Percentiles rank a stretch among this genome's conserved stretches.
Evolutionary conservation across 805 yeast species (phyloP).

Genomic region (Blastobotrys parvus): DNA sequence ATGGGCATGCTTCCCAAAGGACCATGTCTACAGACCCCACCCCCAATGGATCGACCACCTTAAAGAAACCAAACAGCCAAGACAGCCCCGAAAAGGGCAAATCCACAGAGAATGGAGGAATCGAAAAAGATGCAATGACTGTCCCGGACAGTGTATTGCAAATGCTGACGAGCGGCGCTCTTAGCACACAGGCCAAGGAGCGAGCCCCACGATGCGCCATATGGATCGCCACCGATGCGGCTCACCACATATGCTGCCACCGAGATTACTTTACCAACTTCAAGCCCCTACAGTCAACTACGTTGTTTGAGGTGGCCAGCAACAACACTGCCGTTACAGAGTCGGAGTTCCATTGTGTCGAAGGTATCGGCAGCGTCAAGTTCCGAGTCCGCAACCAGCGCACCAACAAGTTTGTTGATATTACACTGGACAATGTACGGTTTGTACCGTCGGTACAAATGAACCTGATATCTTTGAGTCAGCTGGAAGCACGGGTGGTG

Average conservation of each 20-base stretch:
- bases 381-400: background rate
- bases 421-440: conserved; percentile 6
- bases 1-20: too few species aligned
- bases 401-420: conserved; percentile 2
- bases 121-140: background rate
- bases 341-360: background rate
- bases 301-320: background rate
- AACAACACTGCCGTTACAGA: background rate
- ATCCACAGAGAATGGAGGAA: background rate
- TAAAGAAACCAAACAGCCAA: too few species aligned
- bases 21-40: too few species aligned
- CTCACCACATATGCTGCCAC: conserved; percentile 6
- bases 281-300: background rate
- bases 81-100: background rate
- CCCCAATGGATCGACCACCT: too few species aligned
- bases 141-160: background rate
- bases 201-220: background rate
- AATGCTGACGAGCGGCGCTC: background rate
- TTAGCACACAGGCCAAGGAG: background rate
- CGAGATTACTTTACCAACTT: conserved; percentile 3
- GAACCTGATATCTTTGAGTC: conserved; percentile 4
- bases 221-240: conserved; percentile 4
- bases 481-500: conserved; percentile 4
- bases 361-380: conserved; percentile 2
- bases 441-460: conserved; percentile 5